phyloP scores from a whole-genome alignment of 1,284 basidiomycete genomes.

The Mycena citricolor region DNA sequence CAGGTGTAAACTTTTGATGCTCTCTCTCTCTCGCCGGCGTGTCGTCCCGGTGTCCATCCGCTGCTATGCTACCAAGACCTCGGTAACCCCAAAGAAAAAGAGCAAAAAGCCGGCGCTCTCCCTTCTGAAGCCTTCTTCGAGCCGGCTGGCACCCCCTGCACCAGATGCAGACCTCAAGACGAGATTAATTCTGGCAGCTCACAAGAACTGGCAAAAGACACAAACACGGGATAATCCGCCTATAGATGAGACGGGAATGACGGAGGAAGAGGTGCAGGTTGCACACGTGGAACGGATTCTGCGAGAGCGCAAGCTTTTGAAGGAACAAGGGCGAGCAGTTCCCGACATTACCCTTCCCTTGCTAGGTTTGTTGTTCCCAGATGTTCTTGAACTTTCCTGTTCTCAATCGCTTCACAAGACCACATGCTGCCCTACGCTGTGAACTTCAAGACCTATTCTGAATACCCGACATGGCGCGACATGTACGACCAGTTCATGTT shows the following conservation, averaged over 20 bases:
- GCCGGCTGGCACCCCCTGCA: background rate
- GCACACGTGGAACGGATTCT: background rate
- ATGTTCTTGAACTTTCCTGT: slow-evolving; percentile 19
- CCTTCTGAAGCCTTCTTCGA: background rate
- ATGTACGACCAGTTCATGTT: slow-evolving; percentile 29
- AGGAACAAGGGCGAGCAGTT: background rate
- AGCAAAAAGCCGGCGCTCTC: background rate
- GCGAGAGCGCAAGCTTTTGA: background rate
- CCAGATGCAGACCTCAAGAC: background rate
- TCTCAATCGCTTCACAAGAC: slow-evolving; percentile 30
- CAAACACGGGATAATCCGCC: background rate
- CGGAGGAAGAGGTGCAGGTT: slow-evolving; percentile 1
- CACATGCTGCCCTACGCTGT: slow-evolving; percentile 39
- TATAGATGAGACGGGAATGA: background rate
- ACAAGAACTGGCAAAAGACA: background rate
- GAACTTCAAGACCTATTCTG: slow-evolving; percentile 19
- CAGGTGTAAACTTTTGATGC: slow-evolving; percentile 13
- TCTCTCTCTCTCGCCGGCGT: slow-evolving; percentile 3
- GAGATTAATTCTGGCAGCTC: background rate
- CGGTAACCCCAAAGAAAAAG: slow-evolving; percentile 1
- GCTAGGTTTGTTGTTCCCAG: background rate
- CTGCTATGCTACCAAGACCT: slow-evolving; percentile 12
- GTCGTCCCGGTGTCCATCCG: slow-evolving; percentile 7
- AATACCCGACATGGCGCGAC: slow-evolving; percentile 27
- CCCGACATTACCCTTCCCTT: slow-evolving; percentile 2